A percentile compares a stretch with the other conserved stretches of the same genome.
Evolutionary conservation across 768 basidiomycete genomes (phyloP).

Genomic region (Mrakia gelida): DNA sequence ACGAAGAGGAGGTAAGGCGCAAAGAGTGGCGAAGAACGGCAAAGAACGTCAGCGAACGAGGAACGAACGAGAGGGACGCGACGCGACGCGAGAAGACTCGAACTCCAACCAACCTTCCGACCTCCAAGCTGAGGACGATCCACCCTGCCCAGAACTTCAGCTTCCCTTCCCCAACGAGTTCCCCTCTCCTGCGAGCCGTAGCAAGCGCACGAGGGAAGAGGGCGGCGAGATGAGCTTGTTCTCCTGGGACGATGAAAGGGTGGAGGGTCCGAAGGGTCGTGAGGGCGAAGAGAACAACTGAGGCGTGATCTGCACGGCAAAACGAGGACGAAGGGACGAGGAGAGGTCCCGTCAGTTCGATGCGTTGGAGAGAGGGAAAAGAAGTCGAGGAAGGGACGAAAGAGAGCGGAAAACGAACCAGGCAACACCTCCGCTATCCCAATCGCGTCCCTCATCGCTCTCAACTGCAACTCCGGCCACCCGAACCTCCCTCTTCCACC

Average conservation of each 20-base stretch:
- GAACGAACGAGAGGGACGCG: not conserved
- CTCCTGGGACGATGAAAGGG: slow-evolving; percentile 61
- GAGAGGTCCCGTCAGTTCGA: too few relatives aligned
- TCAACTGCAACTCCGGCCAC: slow-evolving; percentile 92
- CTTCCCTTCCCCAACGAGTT: slow-evolving; percentile 49
- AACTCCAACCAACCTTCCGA: slow-evolving; percentile 60
- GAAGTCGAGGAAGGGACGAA: too few relatives aligned
- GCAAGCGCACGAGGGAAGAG: slow-evolving; percentile 67
- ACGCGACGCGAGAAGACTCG: not conserved
- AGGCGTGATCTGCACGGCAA: slow-evolving; percentile 61
- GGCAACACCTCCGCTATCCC: slow-evolving; percentile 86
- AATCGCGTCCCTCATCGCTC: slow-evolving; percentile 86
- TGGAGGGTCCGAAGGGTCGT: slow-evolving; percentile 74
- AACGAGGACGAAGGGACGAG: not conserved
- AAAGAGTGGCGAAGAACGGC: too few relatives aligned
- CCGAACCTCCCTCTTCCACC: slow-evolving; percentile 56
- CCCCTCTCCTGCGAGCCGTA: slow-evolving; percentile 72
- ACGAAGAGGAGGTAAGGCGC: not conserved
- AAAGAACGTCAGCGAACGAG: not conserved
- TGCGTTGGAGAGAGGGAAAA: not conserved
- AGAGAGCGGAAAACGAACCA: too few relatives aligned
- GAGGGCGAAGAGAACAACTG: slow-evolving; percentile 83
- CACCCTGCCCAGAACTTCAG: slow-evolving; percentile 74
- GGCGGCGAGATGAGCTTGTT: slow-evolving; percentile 74
- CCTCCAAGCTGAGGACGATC: slow-evolving; percentile 70